A percentile compares a stretch with the other conserved stretches of the same genome.
These are phyloP conservation scores for Gastrolobium bilobum DNA, from an alignment of 306 rosid genomes.

Conservation along the genomic window DNA sequence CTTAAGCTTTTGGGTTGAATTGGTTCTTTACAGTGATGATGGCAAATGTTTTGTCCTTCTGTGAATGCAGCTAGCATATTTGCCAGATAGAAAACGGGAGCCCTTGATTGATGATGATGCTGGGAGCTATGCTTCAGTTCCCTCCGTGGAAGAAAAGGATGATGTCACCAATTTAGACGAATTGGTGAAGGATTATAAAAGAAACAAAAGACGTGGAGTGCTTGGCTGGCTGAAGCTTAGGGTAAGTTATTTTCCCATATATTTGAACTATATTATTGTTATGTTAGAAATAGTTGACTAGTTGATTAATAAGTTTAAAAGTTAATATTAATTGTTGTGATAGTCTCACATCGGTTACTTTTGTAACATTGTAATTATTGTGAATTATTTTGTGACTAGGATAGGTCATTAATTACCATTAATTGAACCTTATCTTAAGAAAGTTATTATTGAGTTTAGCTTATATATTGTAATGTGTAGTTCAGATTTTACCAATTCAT, in stretches of 20 bases:
- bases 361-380: too few relatives aligned
- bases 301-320: neutral
- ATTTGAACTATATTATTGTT: constrained; percentile 42
- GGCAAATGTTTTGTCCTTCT: constrained; percentile 31
- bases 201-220: constrained; percentile 79
- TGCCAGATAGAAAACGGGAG: constrained; percentile 86
- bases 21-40: too few relatives aligned
- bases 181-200: constrained; percentile 75
- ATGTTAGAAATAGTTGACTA: constrained; percentile 6
- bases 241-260: constrained; percentile 55
- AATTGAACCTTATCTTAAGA: too few relatives aligned
- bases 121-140: constrained; percentile 70
- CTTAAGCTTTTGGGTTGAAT: too few relatives aligned
- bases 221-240: constrained; percentile 85
- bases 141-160: constrained; percentile 71
- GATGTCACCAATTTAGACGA: constrained; percentile 72
- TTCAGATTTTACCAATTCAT: too few relatives aligned
- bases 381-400: too few relatives aligned
- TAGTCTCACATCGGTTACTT: too few relatives aligned
- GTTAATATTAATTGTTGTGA: neutral
- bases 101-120: constrained; percentile 69
- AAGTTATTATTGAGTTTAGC: too few relatives aligned
- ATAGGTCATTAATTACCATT: too few relatives aligned
- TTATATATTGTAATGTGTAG: too few relatives aligned
- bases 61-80: constrained; percentile 81